These are phyloP conservation scores for Ophiobolus disseminans DNA, from an alignment of 2,329 filamentous ascomycete species.

Conservation along the genomic window DNA sequence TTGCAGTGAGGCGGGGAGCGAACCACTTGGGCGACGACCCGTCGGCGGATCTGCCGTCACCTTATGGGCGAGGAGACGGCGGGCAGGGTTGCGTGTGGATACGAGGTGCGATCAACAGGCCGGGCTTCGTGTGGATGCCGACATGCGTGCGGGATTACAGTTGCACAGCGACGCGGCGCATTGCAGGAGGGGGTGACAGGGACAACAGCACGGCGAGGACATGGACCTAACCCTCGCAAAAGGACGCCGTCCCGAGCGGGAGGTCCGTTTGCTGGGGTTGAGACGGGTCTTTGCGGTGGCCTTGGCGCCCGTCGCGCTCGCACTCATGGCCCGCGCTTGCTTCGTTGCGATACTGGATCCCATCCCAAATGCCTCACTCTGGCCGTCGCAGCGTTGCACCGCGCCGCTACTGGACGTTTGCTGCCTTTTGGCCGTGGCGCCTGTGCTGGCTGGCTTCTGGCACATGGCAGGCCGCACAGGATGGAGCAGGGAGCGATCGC, in stretches of 20 bases:
- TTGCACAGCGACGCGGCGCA: slow-evolving; percentile 35
- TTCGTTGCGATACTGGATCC: slow-evolving; percentile 11
- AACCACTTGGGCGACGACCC: background rate
- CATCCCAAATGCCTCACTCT: slow-evolving; percentile 19
- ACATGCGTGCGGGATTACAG: slow-evolving; percentile 33
- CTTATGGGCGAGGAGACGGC: slow-evolving; percentile 35
- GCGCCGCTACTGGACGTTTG: background rate
- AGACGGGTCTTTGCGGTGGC: slow-evolving; percentile 20
- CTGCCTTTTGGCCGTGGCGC: slow-evolving; percentile 3
- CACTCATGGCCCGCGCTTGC: slow-evolving; percentile 18
- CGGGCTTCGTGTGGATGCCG: slow-evolving; percentile 26
- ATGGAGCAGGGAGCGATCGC: background rate
- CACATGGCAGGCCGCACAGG: slow-evolving; percentile 10
- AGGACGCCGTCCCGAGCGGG: slow-evolving; percentile 26
- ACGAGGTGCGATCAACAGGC: slow-evolving; percentile 39
- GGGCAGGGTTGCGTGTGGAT: slow-evolving; percentile 32
- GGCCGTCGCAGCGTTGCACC: slow-evolving; percentile 1
- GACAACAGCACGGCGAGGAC: background rate
- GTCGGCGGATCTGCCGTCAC: slow-evolving; percentile 16
- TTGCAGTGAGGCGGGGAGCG: slow-evolving; percentile 2
- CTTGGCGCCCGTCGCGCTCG: slow-evolving; percentile 26
- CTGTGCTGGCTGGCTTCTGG: background rate
- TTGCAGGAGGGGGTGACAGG: slow-evolving; percentile 29
- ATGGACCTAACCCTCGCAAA: slow-evolving; percentile 3
- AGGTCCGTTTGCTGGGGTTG: slow-evolving; percentile 24